Percentiles rank a stretch among this genome's conserved stretches.
phyloP scores from a whole-genome alignment of 2,329 filamentous ascomycete genomes.

The Xylaria sp. region DNA sequence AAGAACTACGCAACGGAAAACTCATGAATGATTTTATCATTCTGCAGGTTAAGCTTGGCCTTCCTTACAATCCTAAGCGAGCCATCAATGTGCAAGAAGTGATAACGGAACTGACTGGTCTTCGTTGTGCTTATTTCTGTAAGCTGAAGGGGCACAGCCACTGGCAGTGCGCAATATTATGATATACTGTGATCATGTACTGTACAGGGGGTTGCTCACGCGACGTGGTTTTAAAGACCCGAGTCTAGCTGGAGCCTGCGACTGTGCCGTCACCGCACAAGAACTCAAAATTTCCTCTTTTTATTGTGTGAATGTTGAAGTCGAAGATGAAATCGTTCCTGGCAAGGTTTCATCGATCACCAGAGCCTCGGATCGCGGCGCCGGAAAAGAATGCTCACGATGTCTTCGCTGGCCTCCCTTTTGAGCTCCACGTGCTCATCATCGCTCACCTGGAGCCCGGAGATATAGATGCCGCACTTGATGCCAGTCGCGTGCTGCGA shows the following conservation, averaged over 20 bases:
- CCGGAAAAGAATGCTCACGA: constrained; percentile 31
- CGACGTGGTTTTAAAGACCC: constrained; percentile 13
- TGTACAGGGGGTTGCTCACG: constrained; percentile 14
- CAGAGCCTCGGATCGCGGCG: constrained; percentile 17
- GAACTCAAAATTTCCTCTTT: not conserved
- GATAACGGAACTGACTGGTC: not conserved
- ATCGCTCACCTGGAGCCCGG: constrained; percentile 43
- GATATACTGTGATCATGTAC: not conserved
- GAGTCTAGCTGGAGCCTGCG: not conserved
- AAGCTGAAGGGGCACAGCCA: constrained; percentile 12
- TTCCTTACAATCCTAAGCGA: not conserved
- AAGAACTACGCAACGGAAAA: not conserved
- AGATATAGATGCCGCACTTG: constrained; percentile 43
- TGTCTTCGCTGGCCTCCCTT: constrained; percentile 46
- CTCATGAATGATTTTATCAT: too few relatives aligned
- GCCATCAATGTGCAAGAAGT: not conserved
- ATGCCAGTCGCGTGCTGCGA: constrained; percentile 42
- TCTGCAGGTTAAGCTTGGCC: not conserved
- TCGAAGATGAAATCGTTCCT: constrained; percentile 33
- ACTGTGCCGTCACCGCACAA: constrained; percentile 5
- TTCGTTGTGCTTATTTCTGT: not conserved
- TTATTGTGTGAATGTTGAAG: not conserved
- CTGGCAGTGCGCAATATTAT: not conserved
- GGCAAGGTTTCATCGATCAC: constrained; percentile 34
- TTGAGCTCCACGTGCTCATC: constrained; percentile 47